A percentile compares a stretch with the other conserved stretches of the same genome.
phyloP scores from a whole-genome alignment of 2,329 filamentous ascomycete species.

The Chaetomium globosum region DNA sequence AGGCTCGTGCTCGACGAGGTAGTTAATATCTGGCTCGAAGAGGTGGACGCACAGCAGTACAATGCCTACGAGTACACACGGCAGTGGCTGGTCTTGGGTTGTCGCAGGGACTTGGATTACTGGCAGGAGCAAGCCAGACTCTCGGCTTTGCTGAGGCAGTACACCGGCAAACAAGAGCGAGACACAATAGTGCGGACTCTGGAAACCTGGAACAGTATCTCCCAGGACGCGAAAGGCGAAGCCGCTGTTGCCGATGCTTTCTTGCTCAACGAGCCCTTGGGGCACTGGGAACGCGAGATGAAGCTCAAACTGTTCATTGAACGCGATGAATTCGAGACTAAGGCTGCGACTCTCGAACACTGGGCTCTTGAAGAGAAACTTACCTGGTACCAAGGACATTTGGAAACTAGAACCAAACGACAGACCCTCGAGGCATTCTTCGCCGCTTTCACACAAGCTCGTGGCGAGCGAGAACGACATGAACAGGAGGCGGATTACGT shows the following conservation, averaged over 20 bases:
- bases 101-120: slow-evolving; percentile 25
- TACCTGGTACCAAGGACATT: slow-evolving; percentile 35
- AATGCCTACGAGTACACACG: slow-evolving; percentile 27
- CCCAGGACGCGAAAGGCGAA: slow-evolving; percentile 20
- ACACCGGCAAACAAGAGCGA: slow-evolving; percentile 20
- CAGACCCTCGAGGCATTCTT: slow-evolving; percentile 24
- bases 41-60: slow-evolving; percentile 30
- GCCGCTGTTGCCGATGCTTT: slow-evolving; percentile 30
- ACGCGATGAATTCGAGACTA: slow-evolving; percentile 29
- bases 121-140: slow-evolving; percentile 37
- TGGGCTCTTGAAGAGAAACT: slow-evolving; percentile 40
- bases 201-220: slow-evolving; percentile 18
- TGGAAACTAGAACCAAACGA: slow-evolving; percentile 32
- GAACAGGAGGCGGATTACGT: slow-evolving; percentile 30
- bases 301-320: slow-evolving; percentile 34
- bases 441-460: slow-evolving; percentile 22
- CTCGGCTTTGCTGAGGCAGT: slow-evolving; percentile 28
- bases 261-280: slow-evolving; percentile 32
- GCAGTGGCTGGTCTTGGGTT: slow-evolving; percentile 27
- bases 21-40: slow-evolving; percentile 36
- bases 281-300: slow-evolving; percentile 39
- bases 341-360: slow-evolving; percentile 32
- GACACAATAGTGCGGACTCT: slow-evolving; percentile 20
- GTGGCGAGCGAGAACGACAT: slow-evolving; percentile 14
- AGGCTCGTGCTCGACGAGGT: slow-evolving; percentile 34